Evolutionary conservation across 2,329 filamentous ascomycete species (phyloP).

Genomic region (Ophiocordyceps robertsii): DNA sequence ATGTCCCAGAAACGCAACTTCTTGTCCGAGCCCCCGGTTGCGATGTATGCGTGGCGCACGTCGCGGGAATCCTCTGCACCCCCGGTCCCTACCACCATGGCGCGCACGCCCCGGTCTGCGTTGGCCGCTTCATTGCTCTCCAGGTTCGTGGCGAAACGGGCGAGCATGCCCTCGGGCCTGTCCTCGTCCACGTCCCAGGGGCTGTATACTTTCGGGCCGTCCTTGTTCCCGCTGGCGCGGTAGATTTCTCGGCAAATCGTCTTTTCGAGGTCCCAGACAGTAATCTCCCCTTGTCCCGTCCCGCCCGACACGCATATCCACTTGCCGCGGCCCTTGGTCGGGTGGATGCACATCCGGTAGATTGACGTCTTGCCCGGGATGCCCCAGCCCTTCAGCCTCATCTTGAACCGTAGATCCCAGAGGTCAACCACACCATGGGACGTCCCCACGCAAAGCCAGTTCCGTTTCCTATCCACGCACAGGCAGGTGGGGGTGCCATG

Average conservation of each 20-base stretch:
- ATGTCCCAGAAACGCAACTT: constrained; percentile 93
- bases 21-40: constrained; percentile 81
- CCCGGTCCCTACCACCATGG: constrained; percentile 61
- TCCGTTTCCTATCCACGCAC: constrained; percentile 69
- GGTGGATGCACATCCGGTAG: constrained; percentile 67
- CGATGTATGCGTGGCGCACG: constrained; percentile 65
- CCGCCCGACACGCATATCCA: constrained; percentile 86
- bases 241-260: constrained; percentile 81
- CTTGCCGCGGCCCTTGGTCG: constrained; percentile 61
- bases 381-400: constrained; percentile 80
- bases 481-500: constrained; percentile 90
- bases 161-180: constrained; percentile 72
- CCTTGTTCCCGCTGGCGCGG: constrained; percentile 50
- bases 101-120: constrained; percentile 55
- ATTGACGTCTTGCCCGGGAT: constrained; percentile 70
- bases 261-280: constrained; percentile 92
- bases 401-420: constrained; percentile 92
- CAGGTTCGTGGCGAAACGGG: constrained; percentile 65
- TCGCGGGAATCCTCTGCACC: constrained; percentile 58
- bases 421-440: constrained; percentile 85
- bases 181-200: constrained; percentile 87
- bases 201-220: constrained; percentile 55
- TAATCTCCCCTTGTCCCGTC: constrained; percentile 76
- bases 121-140: constrained; percentile 43
- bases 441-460: constrained; percentile 86